Conservation (phyloP, 164 flowering plant genomes). For the Brasenia schreberi region DNA sequence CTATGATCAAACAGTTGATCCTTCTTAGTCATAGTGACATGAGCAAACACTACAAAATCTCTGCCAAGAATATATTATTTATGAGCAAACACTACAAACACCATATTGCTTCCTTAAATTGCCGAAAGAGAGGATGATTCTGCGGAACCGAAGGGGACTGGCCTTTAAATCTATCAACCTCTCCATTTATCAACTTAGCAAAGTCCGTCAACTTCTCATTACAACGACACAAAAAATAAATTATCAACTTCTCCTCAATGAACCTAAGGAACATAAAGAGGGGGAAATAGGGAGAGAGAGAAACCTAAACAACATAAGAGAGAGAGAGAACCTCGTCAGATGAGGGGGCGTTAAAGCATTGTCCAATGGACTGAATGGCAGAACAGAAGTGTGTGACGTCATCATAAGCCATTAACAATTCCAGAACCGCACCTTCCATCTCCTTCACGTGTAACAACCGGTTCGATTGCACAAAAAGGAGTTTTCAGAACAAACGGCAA, state of each 20-base stretch:
- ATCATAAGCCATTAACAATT: constrained; percentile 37
- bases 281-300: not conserved
- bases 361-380: constrained; percentile 43
- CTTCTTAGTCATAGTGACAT: no score
- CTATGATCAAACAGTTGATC: no score
- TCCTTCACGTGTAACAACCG: constrained; percentile 44
- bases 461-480: not conserved
- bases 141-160: constrained; percentile 26
- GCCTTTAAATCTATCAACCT: constrained; percentile 29
- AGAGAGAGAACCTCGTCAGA: constrained; percentile 27
- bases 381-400: constrained; percentile 34
- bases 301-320: not conserved
- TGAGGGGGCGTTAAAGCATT: constrained; percentile 25
- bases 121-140: constrained; percentile 40
- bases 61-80: no score
- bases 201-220: constrained; percentile 61
- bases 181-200: constrained; percentile 48
- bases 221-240: constrained; percentile 1
- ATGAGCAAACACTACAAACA: no score
- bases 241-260: not conserved
- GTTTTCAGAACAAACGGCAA: no score
- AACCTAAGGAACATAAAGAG: not conserved
- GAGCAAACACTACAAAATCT: no score
- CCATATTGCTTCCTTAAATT: constrained; percentile 75
- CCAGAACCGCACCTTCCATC: constrained; percentile 47